phyloP scores from a whole-genome alignment of 768 basidiomycete species.

The Pleurotus salmoneostramineus region DNA sequence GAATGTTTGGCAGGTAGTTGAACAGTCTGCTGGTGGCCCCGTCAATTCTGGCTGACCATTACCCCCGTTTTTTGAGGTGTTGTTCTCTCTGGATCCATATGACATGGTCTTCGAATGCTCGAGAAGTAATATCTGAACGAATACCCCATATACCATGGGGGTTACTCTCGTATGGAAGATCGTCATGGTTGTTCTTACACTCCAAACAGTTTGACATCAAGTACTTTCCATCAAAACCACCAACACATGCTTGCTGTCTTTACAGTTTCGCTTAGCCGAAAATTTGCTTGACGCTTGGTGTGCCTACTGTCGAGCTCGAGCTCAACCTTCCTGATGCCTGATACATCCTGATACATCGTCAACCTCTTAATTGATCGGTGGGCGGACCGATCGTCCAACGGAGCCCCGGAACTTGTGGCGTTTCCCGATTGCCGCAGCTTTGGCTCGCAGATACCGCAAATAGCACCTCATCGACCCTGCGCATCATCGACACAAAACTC shows the following conservation, averaged over 20 bases:
- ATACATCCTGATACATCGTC: not conserved
- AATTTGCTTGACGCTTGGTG: no score
- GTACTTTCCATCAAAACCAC: no score
- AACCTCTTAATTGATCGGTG: not conserved
- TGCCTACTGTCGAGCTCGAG: not conserved
- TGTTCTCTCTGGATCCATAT: no score
- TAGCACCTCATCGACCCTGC: constrained; percentile 3
- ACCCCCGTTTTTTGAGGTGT: no score
- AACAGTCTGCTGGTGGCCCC: not conserved
- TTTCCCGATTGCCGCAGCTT: not conserved
- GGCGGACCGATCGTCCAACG: not conserved
- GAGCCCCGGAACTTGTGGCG: constrained; percentile 8
- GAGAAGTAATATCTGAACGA: no score
- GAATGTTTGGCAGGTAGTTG: not conserved
- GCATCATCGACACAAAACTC: not conserved
- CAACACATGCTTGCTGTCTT: no score
- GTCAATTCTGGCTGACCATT: not conserved
- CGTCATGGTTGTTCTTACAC: no score
- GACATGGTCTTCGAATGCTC: no score
- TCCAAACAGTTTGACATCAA: no score
- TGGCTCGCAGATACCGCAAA: constrained; percentile 8
- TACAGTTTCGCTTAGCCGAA: no score
- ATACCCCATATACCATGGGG: no score
- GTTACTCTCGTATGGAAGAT: no score
- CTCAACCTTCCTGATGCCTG: not conserved